Evolutionary conservation across 768 basidiomycete genomes (phyloP).

Genomic region (Termitomyces sp.): DNA sequence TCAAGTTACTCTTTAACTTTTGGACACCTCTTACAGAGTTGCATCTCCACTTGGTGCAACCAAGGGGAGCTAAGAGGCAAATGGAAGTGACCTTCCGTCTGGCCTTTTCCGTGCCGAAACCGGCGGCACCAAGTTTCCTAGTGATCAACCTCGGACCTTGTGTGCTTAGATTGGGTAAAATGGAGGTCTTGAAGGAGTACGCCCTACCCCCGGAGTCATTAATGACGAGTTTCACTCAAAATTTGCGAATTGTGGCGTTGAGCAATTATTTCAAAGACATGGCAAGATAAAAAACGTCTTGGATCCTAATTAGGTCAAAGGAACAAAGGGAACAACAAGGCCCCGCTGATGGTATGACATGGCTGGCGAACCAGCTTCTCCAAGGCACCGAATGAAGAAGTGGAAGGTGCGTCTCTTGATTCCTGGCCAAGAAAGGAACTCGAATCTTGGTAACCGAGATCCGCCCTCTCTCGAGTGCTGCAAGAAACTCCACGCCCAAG

Average conservation of each 20-base stretch:
- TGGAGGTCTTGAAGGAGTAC: background rate
- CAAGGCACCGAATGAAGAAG: conserved; percentile 13
- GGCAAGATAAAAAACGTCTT: too few species aligned
- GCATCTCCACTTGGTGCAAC: background rate
- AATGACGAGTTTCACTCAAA: conserved; percentile 1
- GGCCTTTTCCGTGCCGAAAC: conserved; percentile 4
- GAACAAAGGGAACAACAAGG: background rate
- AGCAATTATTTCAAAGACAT: background rate
- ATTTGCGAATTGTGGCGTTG: conserved; percentile 12
- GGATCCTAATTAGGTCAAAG: background rate
- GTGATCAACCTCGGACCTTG: background rate
- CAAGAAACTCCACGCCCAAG: background rate
- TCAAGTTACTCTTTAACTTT: background rate
- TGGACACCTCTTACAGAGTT: background rate
- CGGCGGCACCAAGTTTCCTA: conserved; percentile 5
- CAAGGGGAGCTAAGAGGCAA: background rate
- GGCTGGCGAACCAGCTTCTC: background rate
- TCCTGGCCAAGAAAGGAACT: conserved; percentile 6
- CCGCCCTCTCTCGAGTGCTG: background rate
- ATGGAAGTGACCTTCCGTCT: background rate
- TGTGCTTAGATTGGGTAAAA: background rate
- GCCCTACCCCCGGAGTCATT: background rate
- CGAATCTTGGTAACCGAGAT: conserved; percentile 9
- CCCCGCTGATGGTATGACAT: background rate
- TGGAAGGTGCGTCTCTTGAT: conserved; percentile 8